Percentiles rank a stretch among this genome's conserved stretches.
Conservation (phyloP, 768 basidiomycete genomes). For the Suillus clintonianus region DNA sequence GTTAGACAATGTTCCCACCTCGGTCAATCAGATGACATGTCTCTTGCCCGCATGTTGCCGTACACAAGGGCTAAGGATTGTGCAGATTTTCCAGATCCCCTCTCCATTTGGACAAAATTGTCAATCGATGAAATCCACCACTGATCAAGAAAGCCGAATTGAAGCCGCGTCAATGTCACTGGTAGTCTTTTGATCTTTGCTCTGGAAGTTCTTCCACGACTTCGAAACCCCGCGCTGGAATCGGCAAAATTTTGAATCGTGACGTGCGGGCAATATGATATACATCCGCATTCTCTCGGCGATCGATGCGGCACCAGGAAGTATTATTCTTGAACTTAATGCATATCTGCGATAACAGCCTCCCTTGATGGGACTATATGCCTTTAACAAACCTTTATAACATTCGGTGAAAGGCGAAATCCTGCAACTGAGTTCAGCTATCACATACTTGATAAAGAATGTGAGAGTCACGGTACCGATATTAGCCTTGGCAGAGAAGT, state of each 20-base stretch:
- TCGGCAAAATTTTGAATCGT: background rate
- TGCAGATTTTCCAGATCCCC: background rate
- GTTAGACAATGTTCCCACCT: background rate
- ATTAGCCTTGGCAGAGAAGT: background rate
- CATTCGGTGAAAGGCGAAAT: background rate
- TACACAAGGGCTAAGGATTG: background rate
- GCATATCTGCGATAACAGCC: background rate
- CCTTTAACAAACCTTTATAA: background rate
- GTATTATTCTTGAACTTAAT: background rate
- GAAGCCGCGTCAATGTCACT: background rate
- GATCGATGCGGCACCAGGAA: background rate
- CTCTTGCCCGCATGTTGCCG: background rate
- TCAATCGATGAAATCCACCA: background rate
- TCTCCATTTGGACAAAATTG: background rate
- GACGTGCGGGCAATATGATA: background rate
- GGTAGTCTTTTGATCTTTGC: background rate
- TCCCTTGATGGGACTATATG: background rate
- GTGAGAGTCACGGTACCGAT: background rate
- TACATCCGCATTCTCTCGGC: background rate
- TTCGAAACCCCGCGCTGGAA: slow-evolving; percentile 1
- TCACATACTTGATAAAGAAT: background rate
- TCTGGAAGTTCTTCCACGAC: slow-evolving; percentile 1
- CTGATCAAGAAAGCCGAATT: background rate
- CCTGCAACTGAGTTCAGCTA: background rate
- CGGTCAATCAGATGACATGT: background rate